Evolutionary conservation across 2,329 filamentous ascomycete species (phyloP).

Genomic region (Coleophoma cylindrospora): DNA sequence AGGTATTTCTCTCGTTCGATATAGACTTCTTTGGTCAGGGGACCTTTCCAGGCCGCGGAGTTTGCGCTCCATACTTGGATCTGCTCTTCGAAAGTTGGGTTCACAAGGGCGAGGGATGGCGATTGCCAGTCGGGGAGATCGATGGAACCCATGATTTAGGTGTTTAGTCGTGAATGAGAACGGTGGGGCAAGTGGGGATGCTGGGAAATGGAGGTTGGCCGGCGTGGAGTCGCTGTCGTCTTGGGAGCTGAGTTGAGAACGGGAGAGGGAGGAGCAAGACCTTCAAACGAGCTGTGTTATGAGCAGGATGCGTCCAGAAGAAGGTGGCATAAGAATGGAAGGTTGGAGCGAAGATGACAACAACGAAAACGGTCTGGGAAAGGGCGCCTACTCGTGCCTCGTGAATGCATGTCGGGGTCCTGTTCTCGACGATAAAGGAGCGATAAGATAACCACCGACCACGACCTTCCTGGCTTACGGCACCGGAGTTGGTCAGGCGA

Average conservation of each 20-base stretch:
- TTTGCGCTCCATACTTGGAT: conserved; percentile 49
- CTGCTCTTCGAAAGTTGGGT: conserved; percentile 53
- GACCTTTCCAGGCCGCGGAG: conserved; percentile 52
- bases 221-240: no score
- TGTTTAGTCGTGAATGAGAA: neutral
- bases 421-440: no score
- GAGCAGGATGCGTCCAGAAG: neutral
- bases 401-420: no score
- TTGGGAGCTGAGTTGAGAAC: no score
- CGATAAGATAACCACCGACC: no score
- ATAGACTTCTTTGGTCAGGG: conserved; percentile 50
- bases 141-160: neutral
- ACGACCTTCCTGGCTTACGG: no score
- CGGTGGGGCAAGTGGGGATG: no score
- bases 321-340: neutral
- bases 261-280: no score
- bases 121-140: conserved; percentile 18
- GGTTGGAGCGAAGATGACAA: neutral
- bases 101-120: conserved; percentile 40
- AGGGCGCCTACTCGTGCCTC: neutral
- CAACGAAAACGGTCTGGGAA: neutral
- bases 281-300: neutral
- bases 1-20: conserved; percentile 55
- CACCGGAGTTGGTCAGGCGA: no score
- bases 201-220: no score